Evolutionary conservation across 768 basidiomycete genomes (phyloP), one percentile per base, ranked within the genome.

Genomic region (Tulasnella sp.): DNA sequence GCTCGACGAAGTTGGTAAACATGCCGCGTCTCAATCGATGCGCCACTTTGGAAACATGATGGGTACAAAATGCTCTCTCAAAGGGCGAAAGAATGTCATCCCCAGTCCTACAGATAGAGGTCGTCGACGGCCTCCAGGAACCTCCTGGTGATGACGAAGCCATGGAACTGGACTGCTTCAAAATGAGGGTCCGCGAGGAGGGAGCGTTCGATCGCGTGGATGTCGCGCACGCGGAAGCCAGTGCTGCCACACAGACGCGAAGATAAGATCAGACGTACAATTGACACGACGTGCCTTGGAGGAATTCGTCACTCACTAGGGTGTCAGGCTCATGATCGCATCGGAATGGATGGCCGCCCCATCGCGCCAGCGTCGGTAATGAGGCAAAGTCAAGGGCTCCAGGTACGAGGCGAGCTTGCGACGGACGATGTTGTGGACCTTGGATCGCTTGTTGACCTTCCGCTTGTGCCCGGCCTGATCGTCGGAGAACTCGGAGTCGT

Each of bases 151-250:
- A 53, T 30, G 11, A 30, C 21, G 41, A 29, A 53, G n/a, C 41
- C 34, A 25, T 38, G 41, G 29, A 30, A 30, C 29, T 34, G 30
- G 10, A 19, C 4, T 17, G 27, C 51, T 10, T 8, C 30, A 34
- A 34, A 53, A 21, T 34, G 22, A n/a, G 51, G 51, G 21, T 53
- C 51, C 5, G 30, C 51, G 17, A 53, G 29, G 27, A 53, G 51
- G n/a, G 51, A 25, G 10, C 51, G 51, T 53, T 53, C 51, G 51
- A 53, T 53, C 2, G 8, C 30, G 51, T 30, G n/a, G 21, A 53
- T 53, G 30, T 53, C 51, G 17, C 30, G 29, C 17, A 53, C 51
- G 30, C 19, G 30, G 51, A 53, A 53, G 10, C 5, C 51, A n/a
- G 41, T 38, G 21, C 30, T 53, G 30, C 11, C 4, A 34, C n/a